Base-by-base conservation (phyloP, 2,329 filamentous ascomycete genomes). In the Coniella lustricola region DNA sequence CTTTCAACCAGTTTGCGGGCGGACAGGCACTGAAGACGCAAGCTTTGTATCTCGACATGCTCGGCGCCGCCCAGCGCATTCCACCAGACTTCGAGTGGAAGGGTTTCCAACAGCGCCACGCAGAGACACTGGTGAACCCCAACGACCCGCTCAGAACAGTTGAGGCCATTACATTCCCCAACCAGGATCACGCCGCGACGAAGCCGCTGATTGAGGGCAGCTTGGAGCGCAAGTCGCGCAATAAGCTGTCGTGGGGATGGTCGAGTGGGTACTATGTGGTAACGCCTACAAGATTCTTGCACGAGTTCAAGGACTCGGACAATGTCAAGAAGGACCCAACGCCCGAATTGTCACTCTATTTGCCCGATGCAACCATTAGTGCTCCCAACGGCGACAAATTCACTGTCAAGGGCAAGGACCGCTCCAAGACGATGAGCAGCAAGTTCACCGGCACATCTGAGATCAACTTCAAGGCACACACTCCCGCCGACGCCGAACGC, bases 291-390 rank as follows among this genome's bases (percentile, higher is more conserved):
- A 89, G 87, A 61, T 98, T 85, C 69, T 71, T 98, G 50, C 93
- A 98, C 70, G 90, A 96, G 67, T 98, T 95, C 76, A 95, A 95
- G 70, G 90, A 94, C 61, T 85, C 87, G 62, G 91, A 97, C 60
- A 77, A 82, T 60, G 57, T 76, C 44, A 25, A 25, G 41, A 69
- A 80, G 59, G 88, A 95, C 53, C 88, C 89, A 9, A 75, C 78
- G 49, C 91, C 93, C 0, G 91, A 98, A 64, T 73, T 93, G 35
- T 93, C 87, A 13, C 81, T 98, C 56, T 97, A 91, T 67, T 81
- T 98, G 1, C 90, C 93, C 10, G 93, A 98, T 59, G 94, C 91
- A 58, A 68, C 84, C 39, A 79, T 97, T 49, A 88, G 90, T 50
- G 61, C 69, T 1, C 77, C 79, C 12, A 82, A 75, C 56, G 90